phyloP scores from a whole-genome alignment of 345 rosid species.

The Clarkia xantiana region DNA sequence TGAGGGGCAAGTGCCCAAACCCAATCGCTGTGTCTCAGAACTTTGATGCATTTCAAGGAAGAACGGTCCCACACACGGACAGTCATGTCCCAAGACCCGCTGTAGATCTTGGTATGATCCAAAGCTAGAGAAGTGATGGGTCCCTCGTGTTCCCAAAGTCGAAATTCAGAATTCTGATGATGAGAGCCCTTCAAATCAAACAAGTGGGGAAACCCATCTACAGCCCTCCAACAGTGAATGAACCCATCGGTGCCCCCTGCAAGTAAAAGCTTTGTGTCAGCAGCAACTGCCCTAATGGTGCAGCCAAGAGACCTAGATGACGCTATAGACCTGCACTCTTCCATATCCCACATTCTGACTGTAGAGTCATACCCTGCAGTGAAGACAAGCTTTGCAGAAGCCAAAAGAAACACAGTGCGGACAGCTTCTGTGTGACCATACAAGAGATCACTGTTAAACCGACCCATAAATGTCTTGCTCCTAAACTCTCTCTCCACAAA shows the following conservation, averaged over 20 bases:
- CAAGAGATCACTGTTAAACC: conserved; percentile 46
- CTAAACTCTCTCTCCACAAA: conserved; percentile 88
- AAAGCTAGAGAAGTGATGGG: conserved; percentile 70
- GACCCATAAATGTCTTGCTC: conserved; percentile 63
- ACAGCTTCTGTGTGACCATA: conserved; percentile 89
- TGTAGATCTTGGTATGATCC: conserved; percentile 49
- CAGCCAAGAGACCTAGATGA: conserved; percentile 71
- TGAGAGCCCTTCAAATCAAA: conserved; percentile 50
- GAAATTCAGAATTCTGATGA: conserved; percentile 33
- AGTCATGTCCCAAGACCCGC: conserved; percentile 95
- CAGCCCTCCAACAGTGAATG: conserved; percentile 70
- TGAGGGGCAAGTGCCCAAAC: conserved; percentile 76
- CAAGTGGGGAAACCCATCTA: conserved; percentile 46
- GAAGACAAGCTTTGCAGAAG: conserved; percentile 70
- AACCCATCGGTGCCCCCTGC: conserved; percentile 91
- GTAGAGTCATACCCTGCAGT: conserved; percentile 73
- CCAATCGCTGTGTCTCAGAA: conserved; percentile 83
- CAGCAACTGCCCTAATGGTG: conserved; percentile 70
- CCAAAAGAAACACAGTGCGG: conserved; percentile 49
- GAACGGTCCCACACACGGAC: conserved; percentile 80
- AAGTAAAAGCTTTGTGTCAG: conserved; percentile 66
- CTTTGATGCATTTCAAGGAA: conserved; percentile 44
- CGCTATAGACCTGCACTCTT: conserved; percentile 56
- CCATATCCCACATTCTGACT: conserved; percentile 88
- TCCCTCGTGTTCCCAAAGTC: conserved; percentile 87